Conservation (phyloP, 108 stramenopile genomes). For the Phaeodactylum tricornutum region DNA sequence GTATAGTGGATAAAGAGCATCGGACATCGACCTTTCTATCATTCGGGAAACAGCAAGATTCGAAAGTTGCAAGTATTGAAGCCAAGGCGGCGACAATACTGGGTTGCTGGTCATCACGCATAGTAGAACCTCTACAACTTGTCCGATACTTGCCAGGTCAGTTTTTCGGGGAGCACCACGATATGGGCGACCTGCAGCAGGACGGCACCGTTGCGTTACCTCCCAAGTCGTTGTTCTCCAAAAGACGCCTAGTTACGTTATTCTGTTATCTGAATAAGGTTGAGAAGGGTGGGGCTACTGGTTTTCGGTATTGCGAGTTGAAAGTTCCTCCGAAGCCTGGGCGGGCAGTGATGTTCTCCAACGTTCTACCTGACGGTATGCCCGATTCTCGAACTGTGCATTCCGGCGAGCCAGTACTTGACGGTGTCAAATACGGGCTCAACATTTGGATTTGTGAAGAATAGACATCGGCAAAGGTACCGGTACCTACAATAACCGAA, state of each 20-base stretch:
- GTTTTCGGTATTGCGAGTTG: constrained; percentile 33
- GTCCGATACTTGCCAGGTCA: constrained; percentile 54
- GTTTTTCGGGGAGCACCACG: constrained; percentile 64
- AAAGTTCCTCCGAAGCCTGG: constrained; percentile 37
- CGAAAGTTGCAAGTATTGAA: constrained; percentile 44
- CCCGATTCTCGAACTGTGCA: constrained; percentile 47
- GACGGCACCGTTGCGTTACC: constrained; percentile 44
- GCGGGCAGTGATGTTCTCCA: constrained; percentile 41
- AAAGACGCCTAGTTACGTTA: constrained; percentile 47
- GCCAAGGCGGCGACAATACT: constrained; percentile 32
- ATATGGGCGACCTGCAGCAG: constrained; percentile 36
- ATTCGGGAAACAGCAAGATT: constrained; percentile 36
- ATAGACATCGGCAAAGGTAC: too few relatives aligned
- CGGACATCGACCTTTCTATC: constrained; percentile 47
- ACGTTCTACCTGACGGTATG: constrained; percentile 27
- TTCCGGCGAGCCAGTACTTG: constrained; percentile 32
- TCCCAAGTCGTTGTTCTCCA: constrained; percentile 18
- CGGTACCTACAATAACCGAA: too few relatives aligned
- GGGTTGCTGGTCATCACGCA: constrained; percentile 24
- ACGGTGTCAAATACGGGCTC: constrained; percentile 43
- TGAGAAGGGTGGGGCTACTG: constrained; percentile 32
- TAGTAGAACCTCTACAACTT: constrained; percentile 48
- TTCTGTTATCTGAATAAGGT: constrained; percentile 58
- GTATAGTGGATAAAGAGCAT: constrained; percentile 28
- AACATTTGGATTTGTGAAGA: constrained; percentile 63